phyloP scores from a whole-genome alignment of 2,329 filamentous ascomycete species.

The Trichoderma lentiforme region DNA sequence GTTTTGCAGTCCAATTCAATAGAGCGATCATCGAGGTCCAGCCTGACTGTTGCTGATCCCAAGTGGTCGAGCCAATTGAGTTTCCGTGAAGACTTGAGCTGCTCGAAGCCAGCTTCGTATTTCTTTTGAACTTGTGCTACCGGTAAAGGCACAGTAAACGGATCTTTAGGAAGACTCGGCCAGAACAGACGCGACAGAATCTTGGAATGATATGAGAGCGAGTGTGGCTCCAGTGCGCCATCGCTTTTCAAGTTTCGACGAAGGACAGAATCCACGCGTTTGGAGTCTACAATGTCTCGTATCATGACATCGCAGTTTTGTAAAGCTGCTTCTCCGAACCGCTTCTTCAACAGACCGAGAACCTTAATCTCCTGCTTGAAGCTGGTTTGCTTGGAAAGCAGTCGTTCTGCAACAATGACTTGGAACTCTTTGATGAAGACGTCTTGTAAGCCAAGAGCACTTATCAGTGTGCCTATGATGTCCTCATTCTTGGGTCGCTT shows the following conservation, averaged over 20 bases:
- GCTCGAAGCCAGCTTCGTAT: constrained; percentile 75
- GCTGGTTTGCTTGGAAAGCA: constrained; percentile 63
- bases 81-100: constrained; percentile 78
- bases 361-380: constrained; percentile 81
- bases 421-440: constrained; percentile 94
- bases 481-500: constrained; percentile 85
- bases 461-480: constrained; percentile 86
- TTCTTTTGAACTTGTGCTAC: constrained; percentile 60
- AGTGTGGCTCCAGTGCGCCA: constrained; percentile 20
- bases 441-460: constrained; percentile 83
- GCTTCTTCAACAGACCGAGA: constrained; percentile 79
- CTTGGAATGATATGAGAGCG: constrained; percentile 64
- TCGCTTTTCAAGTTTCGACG: constrained; percentile 39
- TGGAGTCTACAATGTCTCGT: constrained; percentile 83
- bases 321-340: constrained; percentile 79
- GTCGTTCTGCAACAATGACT: constrained; percentile 77
- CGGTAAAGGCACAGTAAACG: constrained; percentile 60
- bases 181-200: constrained; percentile 92
- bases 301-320: constrained; percentile 98
- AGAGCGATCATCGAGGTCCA: constrained; percentile 78
- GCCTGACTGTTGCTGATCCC: constrained; percentile 73
- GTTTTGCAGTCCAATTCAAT: constrained; percentile 71
- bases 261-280: constrained; percentile 66
- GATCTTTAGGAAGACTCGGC: constrained; percentile 73
- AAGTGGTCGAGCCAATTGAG: constrained; percentile 84